Percentiles rank a stretch among this genome's conserved stretches.
These are phyloP conservation scores for Penicillium riverlandense DNA, from an alignment of 495 filamentous ascomycete genomes.

Conservation along the genomic window DNA sequence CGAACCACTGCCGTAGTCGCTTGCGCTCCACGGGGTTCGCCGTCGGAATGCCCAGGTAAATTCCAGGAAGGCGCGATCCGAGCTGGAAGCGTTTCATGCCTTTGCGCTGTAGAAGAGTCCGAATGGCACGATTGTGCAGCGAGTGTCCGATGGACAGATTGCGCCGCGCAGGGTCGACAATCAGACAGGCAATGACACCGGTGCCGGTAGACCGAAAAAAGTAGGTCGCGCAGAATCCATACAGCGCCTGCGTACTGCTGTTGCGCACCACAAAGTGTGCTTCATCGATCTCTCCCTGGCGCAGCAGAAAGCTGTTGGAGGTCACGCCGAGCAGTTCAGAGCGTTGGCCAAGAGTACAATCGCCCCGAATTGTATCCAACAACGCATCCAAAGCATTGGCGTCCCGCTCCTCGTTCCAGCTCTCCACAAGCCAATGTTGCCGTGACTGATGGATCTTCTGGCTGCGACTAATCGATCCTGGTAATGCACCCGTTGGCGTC, in stretches of 20 bases:
- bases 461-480: slow-evolving; percentile 75
- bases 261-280: slow-evolving; percentile 87
- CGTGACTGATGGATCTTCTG: slow-evolving; percentile 72
- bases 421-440: slow-evolving; percentile 86
- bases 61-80: slow-evolving; percentile 66
- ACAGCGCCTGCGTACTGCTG: slow-evolving; percentile 77
- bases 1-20: slow-evolving; percentile 55
- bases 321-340: slow-evolving; percentile 58
- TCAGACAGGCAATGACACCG: slow-evolving; percentile 72
- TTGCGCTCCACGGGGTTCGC: slow-evolving; percentile 52
- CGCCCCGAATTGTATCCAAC: slow-evolving; percentile 54
- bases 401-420: slow-evolving; percentile 73
- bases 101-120: slow-evolving; percentile 58
- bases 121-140: slow-evolving; percentile 73
- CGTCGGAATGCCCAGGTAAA: slow-evolving; percentile 73
- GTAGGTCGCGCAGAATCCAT: slow-evolving; percentile 86
- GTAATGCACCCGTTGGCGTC: slow-evolving; percentile 61
- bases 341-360: slow-evolving; percentile 45
- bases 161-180: slow-evolving; percentile 75
- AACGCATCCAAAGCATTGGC: slow-evolving; percentile 60
- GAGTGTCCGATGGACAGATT: slow-evolving; percentile 83
- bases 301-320: slow-evolving; percentile 69
- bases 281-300: slow-evolving; percentile 60
- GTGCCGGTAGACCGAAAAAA: slow-evolving; percentile 60
- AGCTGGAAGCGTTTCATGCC: slow-evolving; percentile 71